Percentiles rank a stretch among this genome's conserved stretches.
These are phyloP conservation scores for Thyridium curvatum DNA, from an alignment of 2,329 filamentous ascomycete genomes.

Conservation along the genomic window DNA sequence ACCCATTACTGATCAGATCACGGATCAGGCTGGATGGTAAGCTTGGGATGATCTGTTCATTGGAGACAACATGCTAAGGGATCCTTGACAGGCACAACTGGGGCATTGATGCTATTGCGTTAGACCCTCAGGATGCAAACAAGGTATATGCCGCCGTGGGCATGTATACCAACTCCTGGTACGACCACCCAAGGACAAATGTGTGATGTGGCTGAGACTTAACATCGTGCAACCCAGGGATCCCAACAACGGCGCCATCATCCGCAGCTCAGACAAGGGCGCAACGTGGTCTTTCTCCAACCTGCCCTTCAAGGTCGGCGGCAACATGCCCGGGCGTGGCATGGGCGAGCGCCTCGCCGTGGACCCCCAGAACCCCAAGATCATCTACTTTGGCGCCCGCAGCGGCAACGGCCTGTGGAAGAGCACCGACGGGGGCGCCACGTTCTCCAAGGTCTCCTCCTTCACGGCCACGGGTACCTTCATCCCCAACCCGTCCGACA, in stretches of 20 bases:
- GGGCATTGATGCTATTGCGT: conserved; percentile 50
- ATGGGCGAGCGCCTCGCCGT: conserved; percentile 53
- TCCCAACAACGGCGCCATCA: conserved; percentile 47
- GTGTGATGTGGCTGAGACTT: conserved; percentile 1
- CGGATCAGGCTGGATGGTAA: conserved; percentile 37
- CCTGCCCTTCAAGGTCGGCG: conserved; percentile 53
- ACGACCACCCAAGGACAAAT: too few species aligned
- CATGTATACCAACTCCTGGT: conserved; percentile 53
- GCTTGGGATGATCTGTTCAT: conserved; percentile 1
- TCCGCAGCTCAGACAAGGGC: conserved; percentile 47
- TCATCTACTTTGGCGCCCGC: conserved; percentile 52
- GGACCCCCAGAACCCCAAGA: conserved; percentile 49
- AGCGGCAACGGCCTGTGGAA: conserved; percentile 55
- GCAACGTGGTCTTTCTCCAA: conserved; percentile 41
- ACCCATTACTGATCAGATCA: conserved; percentile 40
- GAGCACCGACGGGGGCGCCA: conserved; percentile 47
- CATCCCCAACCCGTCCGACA: conserved; percentile 35
- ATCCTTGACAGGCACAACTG: conserved; percentile 40
- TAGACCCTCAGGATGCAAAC: conserved; percentile 45
- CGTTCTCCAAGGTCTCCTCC: conserved; percentile 43
- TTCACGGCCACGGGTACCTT: conserved; percentile 47
- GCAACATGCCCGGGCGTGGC: conserved; percentile 56
- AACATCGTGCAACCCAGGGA: conserved; percentile 25
- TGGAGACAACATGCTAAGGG: background rate
- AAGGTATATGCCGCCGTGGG: conserved; percentile 48